phyloP scores from a whole-genome alignment of 129 eudicot genomes.

The Centrapalus pauciflorus region DNA sequence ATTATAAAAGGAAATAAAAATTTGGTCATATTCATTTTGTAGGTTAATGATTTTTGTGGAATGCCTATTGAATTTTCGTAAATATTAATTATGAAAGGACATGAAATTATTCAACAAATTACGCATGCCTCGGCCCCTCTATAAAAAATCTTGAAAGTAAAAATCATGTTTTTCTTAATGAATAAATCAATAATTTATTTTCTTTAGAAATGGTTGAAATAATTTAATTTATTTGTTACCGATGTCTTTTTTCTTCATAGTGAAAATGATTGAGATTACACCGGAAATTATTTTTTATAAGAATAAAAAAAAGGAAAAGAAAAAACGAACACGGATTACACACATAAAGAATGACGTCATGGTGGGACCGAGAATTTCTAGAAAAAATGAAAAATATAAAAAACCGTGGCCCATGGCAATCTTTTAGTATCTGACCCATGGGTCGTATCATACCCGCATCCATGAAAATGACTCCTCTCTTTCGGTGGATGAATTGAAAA shows the following conservation, averaged over 20 bases:
- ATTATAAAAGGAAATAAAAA: no score
- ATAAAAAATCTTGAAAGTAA: not conserved
- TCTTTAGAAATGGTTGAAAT: no score
- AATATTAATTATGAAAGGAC: no score
- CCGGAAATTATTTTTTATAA: no score
- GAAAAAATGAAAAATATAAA: no score
- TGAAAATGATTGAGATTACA: constrained; percentile 11
- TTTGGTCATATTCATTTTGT: no score
- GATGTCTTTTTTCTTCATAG: not conserved
- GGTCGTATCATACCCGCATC: constrained; percentile 12
- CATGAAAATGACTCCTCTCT: constrained; percentile 11
- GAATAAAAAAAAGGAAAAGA: not conserved
- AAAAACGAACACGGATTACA: constrained; percentile 18
- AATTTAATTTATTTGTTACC: not conserved
- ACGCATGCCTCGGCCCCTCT: no score
- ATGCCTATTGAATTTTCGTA: no score
- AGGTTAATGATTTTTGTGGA: no score
- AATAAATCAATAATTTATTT: no score
- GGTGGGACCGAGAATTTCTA: not conserved
- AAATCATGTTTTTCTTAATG: no score
- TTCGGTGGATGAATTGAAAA: constrained; percentile 8
- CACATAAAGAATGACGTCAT: constrained; percentile 20
- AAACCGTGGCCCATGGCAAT: not conserved
- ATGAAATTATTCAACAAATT: no score
- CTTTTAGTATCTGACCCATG: constrained; percentile 8